Percentiles rank a stretch among this genome's conserved stretches.
These are phyloP conservation scores for Cicer judaicum DNA, from an alignment of 306 rosid genomes.

Conservation along the genomic window DNA sequence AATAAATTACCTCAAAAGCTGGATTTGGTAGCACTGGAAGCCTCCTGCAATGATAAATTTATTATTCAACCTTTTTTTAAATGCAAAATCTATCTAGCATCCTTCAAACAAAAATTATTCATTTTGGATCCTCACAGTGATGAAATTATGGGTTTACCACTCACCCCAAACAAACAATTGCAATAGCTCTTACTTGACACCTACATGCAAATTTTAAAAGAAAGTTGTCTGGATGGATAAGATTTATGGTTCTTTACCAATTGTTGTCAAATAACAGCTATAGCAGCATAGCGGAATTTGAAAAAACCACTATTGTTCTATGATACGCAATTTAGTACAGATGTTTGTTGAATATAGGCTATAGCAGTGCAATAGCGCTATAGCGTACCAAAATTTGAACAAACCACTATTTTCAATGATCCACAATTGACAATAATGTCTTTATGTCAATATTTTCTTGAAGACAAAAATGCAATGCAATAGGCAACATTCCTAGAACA, in stretches of 20 bases:
- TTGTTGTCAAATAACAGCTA: background rate
- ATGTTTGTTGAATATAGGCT: too few species aligned
- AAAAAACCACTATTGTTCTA: too few species aligned
- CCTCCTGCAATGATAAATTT: conserved; percentile 53
- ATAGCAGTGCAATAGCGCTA: background rate
- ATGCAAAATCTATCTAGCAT: conserved; percentile 21
- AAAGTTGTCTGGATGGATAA: background rate
- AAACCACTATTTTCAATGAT: background rate
- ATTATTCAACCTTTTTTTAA: conserved; percentile 22
- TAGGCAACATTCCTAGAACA: background rate
- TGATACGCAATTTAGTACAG: too few species aligned
- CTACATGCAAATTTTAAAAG: conserved; percentile 9
- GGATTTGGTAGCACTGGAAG: conserved; percentile 45
- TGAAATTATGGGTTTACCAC: conserved; percentile 10
- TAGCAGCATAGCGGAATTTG: too few species aligned
- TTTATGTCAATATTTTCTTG: background rate
- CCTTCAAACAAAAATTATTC: conserved; percentile 5
- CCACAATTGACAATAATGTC: background rate
- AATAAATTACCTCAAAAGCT: conserved; percentile 56
- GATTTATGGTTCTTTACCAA: conserved; percentile 1
- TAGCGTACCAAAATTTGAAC: background rate
- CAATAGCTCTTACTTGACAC: conserved; percentile 22
- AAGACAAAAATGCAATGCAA: background rate
- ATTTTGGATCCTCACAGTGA: conserved; percentile 11
- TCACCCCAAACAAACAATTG: conserved; percentile 5